phyloP scores from a whole-genome alignment of 2,329 filamentous ascomycete species.

The Fusarium burgessii region DNA sequence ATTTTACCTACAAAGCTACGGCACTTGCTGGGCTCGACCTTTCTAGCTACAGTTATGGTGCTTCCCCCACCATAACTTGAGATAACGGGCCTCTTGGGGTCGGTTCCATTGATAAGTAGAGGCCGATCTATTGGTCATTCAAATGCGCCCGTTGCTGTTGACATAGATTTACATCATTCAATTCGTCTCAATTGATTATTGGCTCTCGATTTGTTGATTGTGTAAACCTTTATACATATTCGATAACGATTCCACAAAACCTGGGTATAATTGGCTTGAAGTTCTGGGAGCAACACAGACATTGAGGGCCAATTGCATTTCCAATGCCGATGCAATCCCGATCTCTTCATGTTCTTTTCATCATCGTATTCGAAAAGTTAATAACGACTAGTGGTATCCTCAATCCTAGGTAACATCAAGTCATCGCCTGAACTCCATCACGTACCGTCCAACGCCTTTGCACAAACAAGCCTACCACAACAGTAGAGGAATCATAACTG shows the following conservation, averaged over 20 bases:
- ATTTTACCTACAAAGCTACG: constrained; percentile 14
- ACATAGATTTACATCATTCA: constrained; percentile 22
- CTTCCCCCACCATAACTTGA: constrained; percentile 25
- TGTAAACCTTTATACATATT: constrained; percentile 19
- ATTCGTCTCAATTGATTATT: constrained; percentile 6
- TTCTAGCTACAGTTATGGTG: constrained; percentile 3
- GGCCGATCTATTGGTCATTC: constrained; percentile 23
- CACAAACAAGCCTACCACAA: constrained; percentile 10
- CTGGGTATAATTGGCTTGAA: neutral
- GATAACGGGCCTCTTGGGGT: constrained; percentile 26
- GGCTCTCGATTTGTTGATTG: constrained; percentile 12
- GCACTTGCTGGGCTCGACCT: constrained; percentile 18
- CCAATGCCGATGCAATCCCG: neutral
- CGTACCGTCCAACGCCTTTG: constrained; percentile 33
- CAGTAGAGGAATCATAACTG: neutral
- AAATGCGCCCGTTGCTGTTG: constrained; percentile 10
- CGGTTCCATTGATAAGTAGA: constrained; percentile 24
- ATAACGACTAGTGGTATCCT: constrained; percentile 22
- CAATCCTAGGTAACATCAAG: constrained; percentile 13
- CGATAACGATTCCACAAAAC: constrained; percentile 9
- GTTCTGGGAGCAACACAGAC: neutral
- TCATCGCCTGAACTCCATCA: constrained; percentile 19
- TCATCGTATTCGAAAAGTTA: neutral
- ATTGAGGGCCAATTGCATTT: neutral
- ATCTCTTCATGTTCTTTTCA: neutral